Evolutionary conservation across 2,329 filamentous ascomycete species (phyloP), one percentile per base, ranked within the genome.

Genomic region (Nothopassalora personata): DNA sequence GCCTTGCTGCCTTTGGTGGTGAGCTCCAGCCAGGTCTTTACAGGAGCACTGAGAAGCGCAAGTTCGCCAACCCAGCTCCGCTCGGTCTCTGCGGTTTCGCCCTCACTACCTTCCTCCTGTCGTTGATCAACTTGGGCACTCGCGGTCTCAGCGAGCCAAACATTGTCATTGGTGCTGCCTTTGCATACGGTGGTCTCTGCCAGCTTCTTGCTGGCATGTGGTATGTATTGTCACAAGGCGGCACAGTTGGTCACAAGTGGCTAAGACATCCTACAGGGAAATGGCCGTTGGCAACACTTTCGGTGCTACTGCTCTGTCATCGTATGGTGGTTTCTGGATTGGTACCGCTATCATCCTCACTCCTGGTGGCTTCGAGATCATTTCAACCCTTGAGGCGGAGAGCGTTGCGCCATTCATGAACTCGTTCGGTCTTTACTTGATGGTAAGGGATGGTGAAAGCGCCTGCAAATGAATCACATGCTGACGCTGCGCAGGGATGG

Each of bases 271-370:
- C 7, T 36, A 33, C 54, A 79, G 77, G 77, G 78, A 80, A 72
- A 80, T 80, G 76, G 78, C 78, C 53, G 76, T 83, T 9, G 83
- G 83, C n/a, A 86, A 85, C 74, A 85, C 82, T 10, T 85, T 85
- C 54, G 83, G 82, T 76, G 82, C 81, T 31, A 85, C 83, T 6
- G 81, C 84, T 8, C 81, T 85, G 59, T 81, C 80, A 46, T 83
- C 81, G 3, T 86, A 85, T 68, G 82, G 83, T 58, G 82, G 82
- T 60, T 86, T 86, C 75, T 86, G 83, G 83, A 77, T 85, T 61
- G 78, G 80, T 27, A 83, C 81, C 64, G 81, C 79, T 64, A 83
- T 85, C 74, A 81, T 84, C 64, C 73, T 82, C 18, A 80, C 79
- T 1, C 79, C 83, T 4, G 81, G 80, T 53, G 78, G 77, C 8